A percentile compares a stretch with the other conserved stretches of the same genome.
These are phyloP conservation scores for Malassezia restricta DNA, from an alignment of 1,284 basidiomycete species.

Conservation along the genomic window DNA sequence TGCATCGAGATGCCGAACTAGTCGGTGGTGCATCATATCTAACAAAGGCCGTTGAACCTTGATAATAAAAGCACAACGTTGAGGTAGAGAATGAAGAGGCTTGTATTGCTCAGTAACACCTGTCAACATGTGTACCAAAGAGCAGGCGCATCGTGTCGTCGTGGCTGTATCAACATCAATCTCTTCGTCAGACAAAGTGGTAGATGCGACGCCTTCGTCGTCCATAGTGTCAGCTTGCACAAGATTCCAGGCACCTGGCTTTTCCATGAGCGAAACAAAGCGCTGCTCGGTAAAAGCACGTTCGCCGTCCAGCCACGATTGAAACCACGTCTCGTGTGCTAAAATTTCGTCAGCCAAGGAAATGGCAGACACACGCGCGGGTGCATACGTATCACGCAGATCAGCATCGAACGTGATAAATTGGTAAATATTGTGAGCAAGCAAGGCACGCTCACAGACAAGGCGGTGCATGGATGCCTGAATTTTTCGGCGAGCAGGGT, in stretches of 20 bases:
- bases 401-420: constrained; percentile 74
- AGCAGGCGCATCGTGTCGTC: constrained; percentile 28
- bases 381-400: constrained; percentile 48
- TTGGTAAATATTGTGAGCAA: constrained; percentile 92
- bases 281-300: constrained; percentile 61
- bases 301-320: constrained; percentile 59
- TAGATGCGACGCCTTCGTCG: constrained; percentile 49
- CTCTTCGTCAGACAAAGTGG: background rate
- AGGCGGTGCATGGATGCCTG: constrained; percentile 55
- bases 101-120: constrained; percentile 64
- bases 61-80: constrained; percentile 70
- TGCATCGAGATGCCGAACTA: constrained; percentile 73
- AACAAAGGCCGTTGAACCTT: constrained; percentile 74
- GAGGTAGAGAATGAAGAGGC: constrained; percentile 63
- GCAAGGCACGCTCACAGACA: constrained; percentile 63
- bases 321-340: constrained; percentile 73
- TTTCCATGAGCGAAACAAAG: constrained; percentile 68
- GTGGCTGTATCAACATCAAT: constrained; percentile 2
- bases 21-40: constrained; percentile 62
- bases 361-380: constrained; percentile 22
- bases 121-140: constrained; percentile 25
- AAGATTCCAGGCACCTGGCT: constrained; percentile 76
- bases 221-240: constrained; percentile 54
- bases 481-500: constrained; percentile 29
- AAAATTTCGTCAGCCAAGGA: constrained; percentile 59